phyloP scores from a whole-genome alignment of 257 asterid genomes.

The Fraxinus anomala region DNA sequence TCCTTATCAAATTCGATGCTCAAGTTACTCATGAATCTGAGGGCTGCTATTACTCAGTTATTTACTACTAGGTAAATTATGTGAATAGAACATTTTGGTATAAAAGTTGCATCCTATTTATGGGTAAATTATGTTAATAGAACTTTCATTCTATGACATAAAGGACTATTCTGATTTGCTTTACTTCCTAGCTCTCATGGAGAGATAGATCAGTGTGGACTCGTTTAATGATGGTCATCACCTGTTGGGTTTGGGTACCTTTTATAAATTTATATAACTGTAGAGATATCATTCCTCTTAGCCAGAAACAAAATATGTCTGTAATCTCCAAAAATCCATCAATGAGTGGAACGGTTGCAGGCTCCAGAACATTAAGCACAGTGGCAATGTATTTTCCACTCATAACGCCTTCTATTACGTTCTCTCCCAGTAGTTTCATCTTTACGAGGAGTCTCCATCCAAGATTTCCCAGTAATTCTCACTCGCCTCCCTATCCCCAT shows the following conservation, averaged over 20 bases:
- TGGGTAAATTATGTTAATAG: no score
- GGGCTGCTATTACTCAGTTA: neutral
- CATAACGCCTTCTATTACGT: neutral
- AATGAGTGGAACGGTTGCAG: neutral
- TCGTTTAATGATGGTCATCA: neutral
- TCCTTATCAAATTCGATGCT: neutral
- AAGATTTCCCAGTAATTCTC: neutral
- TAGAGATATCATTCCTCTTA: neutral
- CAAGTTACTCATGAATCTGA: neutral
- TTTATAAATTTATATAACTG: neutral
- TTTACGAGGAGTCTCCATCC: neutral
- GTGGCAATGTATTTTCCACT: neutral
- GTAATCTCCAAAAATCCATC: neutral
- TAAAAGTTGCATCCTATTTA: neutral
- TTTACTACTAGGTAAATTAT: neutral
- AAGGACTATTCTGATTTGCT: neutral
- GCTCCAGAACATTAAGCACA: neutral
- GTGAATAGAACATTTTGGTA: neutral
- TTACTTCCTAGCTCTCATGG: neutral
- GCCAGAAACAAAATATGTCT: neutral
- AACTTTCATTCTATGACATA: neutral
- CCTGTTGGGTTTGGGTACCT: neutral
- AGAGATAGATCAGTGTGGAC: neutral
- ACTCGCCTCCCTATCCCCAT: neutral
- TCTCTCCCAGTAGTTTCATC: neutral